These are phyloP conservation scores for Sugiyamaella castrensis DNA, from an alignment of 1,139 yeast genomes.

Conservation along the genomic window DNA sequence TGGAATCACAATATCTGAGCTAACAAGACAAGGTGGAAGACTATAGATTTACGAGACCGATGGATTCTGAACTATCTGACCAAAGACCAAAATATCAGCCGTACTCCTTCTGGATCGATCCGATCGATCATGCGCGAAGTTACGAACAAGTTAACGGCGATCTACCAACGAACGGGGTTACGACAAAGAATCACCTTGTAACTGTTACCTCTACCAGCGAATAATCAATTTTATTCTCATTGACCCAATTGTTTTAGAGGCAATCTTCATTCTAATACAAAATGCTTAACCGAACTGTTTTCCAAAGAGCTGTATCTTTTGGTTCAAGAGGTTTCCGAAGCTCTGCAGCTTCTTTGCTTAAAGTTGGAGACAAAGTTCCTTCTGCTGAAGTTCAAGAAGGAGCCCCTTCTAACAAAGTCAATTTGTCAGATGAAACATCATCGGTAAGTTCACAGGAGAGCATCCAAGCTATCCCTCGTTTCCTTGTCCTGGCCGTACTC, in stretches of 20 bases:
- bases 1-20: too few species aligned
- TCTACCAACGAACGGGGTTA: too few species aligned
- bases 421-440: conserved; percentile 55
- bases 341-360: conserved; percentile 29
- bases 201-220: not conserved
- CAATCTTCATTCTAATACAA: not conserved
- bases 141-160: too few species aligned
- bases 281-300: conserved; percentile 15
- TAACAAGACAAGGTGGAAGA: too few species aligned
- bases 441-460: conserved; percentile 21
- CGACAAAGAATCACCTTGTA: too few species aligned
- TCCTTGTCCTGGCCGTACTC: too few species aligned
- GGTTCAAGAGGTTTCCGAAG: conserved; percentile 29
- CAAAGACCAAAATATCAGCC: not conserved
- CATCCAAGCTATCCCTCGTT: too few species aligned
- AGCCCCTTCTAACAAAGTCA: conserved; percentile 64
- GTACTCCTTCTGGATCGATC: conserved; percentile 1
- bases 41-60: too few species aligned
- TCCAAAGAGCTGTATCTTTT: not conserved
- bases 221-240: not conserved
- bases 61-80: too few species aligned
- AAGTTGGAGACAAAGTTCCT: conserved; percentile 51
- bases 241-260: not conserved
- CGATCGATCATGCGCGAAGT: too few species aligned
- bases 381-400: conserved; percentile 53